A percentile compares a stretch with the other conserved stretches of the same genome.
phyloP scores from a whole-genome alignment of 108 stramenopile species.

The Cyclostephanos tholiformis region DNA sequence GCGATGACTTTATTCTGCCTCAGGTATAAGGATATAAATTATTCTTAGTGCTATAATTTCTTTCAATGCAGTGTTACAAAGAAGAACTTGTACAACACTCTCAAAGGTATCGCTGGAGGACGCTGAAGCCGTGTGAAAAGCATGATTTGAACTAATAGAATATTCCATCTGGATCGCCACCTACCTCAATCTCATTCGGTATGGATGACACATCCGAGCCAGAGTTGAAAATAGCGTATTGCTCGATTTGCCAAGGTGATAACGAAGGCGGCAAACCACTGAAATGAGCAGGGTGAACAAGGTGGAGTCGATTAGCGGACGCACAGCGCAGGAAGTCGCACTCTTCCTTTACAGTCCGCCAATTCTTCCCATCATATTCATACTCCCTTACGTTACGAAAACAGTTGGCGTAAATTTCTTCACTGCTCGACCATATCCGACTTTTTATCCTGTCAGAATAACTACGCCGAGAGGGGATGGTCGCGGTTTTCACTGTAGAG shows the following conservation, averaged over 20 bases:
- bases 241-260: constrained; percentile 5
- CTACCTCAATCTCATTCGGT: constrained; percentile 9
- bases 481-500: constrained; percentile 42
- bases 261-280: constrained; percentile 15
- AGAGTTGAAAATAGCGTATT: not conserved
- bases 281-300: constrained; percentile 35
- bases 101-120: not conserved
- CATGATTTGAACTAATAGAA: constrained; percentile 17
- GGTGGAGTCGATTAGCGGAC: constrained; percentile 12
- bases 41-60: not conserved
- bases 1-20: constrained; percentile 20
- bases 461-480: constrained; percentile 30
- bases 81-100: not conserved
- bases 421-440: constrained; percentile 39
- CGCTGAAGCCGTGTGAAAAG: not conserved
- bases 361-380: constrained; percentile 28
- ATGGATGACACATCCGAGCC: not conserved
- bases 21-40: not conserved
- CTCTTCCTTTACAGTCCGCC: constrained; percentile 36
- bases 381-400: constrained; percentile 41
- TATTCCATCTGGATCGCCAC: constrained; percentile 27
- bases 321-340: constrained; percentile 8
- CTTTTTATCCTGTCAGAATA: constrained; percentile 33
- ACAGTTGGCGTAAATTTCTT: constrained; percentile 33
- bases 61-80: not conserved